Percentiles rank a stretch among this genome's conserved stretches.
These are phyloP conservation scores for Apiospora koreana DNA, from an alignment of 2,329 filamentous ascomycete species.

Conservation along the genomic window DNA sequence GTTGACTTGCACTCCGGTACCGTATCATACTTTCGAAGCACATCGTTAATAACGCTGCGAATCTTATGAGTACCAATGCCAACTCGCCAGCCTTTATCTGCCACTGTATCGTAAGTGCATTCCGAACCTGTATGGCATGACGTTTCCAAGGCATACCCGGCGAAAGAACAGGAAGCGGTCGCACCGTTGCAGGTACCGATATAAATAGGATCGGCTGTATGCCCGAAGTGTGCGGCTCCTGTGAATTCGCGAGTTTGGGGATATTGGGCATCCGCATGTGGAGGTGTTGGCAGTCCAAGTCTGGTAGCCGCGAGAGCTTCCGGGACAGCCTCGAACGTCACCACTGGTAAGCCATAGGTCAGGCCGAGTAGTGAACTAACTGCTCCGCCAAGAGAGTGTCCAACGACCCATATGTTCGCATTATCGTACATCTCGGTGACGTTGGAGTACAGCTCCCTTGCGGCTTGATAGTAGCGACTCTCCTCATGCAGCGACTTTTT, in stretches of 20 bases:
- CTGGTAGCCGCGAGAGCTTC: slow-evolving; percentile 85
- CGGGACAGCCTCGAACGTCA: slow-evolving; percentile 91
- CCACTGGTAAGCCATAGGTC: slow-evolving; percentile 86
- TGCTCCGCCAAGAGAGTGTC: slow-evolving; percentile 89
- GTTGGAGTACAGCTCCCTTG: slow-evolving; percentile 87
- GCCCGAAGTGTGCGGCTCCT: slow-evolving; percentile 86
- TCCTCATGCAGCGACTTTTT: slow-evolving; percentile 73
- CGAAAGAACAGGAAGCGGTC: slow-evolving; percentile 85
- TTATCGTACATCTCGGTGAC: slow-evolving; percentile 86
- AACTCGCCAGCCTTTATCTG: slow-evolving; percentile 88
- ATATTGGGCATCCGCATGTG: slow-evolving; percentile 69
- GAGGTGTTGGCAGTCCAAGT: slow-evolving; percentile 82
- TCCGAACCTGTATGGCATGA: slow-evolving; percentile 87
- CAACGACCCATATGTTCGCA: slow-evolving; percentile 84
- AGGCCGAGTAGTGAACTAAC: slow-evolving; percentile 86
- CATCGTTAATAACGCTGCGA: slow-evolving; percentile 80
- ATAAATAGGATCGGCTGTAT: slow-evolving; percentile 93
- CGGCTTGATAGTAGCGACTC: slow-evolving; percentile 88
- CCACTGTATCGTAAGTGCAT: slow-evolving; percentile 91
- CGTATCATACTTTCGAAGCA: slow-evolving; percentile 78
- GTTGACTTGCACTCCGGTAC: slow-evolving; percentile 78
- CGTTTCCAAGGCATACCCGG: slow-evolving; percentile 90
- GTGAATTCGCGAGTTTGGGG: slow-evolving; percentile 74
- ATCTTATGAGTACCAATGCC: slow-evolving; percentile 92
- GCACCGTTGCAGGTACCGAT: slow-evolving; percentile 92